These are phyloP conservation scores for Cymbopogon citratus DNA, from an alignment of 176 grass and related monocot species.

Conservation along the genomic window DNA sequence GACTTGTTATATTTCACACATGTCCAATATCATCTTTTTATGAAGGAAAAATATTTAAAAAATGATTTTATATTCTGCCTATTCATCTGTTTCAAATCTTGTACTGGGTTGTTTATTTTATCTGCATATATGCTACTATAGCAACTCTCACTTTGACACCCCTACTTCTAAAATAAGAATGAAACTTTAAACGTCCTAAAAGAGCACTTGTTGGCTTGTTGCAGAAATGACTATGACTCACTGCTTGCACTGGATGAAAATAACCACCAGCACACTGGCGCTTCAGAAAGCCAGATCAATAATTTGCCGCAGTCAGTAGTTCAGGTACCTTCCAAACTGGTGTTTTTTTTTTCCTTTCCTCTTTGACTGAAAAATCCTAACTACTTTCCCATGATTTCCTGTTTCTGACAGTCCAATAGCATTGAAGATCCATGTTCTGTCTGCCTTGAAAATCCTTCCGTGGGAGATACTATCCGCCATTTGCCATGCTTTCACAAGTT, in stretches of 20 bases:
- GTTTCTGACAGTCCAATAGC: constrained; percentile 51
- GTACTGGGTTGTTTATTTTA: not conserved
- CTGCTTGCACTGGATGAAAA: constrained; percentile 84
- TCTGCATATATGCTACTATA: constrained; percentile 7
- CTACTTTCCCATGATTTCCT: not conserved
- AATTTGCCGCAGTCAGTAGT: constrained; percentile 74
- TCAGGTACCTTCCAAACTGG: constrained; percentile 38
- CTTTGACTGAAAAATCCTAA: constrained; percentile 9
- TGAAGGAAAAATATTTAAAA: constrained; percentile 10
- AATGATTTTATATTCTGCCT: constrained; percentile 1
- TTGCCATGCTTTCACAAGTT: constrained; percentile 93
- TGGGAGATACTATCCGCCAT: constrained; percentile 78
- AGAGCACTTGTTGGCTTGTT: constrained; percentile 10
- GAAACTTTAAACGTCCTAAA: not conserved
- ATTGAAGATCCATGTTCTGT: constrained; percentile 72
- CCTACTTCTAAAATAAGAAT: not conserved
- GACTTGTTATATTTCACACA: not conserved
- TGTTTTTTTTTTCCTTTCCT: not conserved
- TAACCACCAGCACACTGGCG: constrained; percentile 86
- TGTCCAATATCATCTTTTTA: constrained; percentile 14
- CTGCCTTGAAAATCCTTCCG: constrained; percentile 65
- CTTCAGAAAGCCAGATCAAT: constrained; percentile 80
- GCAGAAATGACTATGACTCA: constrained; percentile 79
- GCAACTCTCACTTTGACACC: not conserved
- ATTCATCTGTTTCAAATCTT: constrained; percentile 12